These are phyloP conservation scores for Candida germanica DNA, from an alignment of 805 yeast species.

Conservation along the genomic window DNA sequence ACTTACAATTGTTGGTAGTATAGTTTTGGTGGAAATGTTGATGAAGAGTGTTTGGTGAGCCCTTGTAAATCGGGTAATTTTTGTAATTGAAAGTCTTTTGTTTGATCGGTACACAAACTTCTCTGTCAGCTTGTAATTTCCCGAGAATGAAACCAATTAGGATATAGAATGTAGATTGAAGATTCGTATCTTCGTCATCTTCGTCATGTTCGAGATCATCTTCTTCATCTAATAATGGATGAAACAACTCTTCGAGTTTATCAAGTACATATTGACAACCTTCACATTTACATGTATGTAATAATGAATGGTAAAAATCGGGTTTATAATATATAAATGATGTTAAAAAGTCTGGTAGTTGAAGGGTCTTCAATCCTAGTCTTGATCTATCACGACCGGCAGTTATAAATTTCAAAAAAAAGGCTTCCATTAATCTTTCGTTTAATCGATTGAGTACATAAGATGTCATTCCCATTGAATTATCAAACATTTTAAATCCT, in stretches of 20 bases:
- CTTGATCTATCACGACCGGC: conserved; percentile 9
- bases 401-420: conserved; percentile 25
- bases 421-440: conserved; percentile 35
- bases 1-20: conserved; percentile 15
- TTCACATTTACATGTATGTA: conserved; percentile 36
- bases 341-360: conserved; percentile 33
- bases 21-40: conserved; percentile 22
- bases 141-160: conserved; percentile 32
- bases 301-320: conserved; percentile 28
- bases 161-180: conserved; percentile 28
- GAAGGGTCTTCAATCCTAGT: conserved; percentile 21
- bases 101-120: conserved; percentile 33
- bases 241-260: conserved; percentile 19
- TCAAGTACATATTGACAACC: conserved; percentile 32
- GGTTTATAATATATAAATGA: conserved; percentile 37
- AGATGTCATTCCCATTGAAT: conserved; percentile 27
- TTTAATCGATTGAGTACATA: conserved; percentile 28
- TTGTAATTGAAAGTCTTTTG: conserved; percentile 20
- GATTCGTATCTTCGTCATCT: conserved; percentile 17
- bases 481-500: conserved; percentile 36
- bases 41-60: conserved; percentile 34
- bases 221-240: conserved; percentile 18
- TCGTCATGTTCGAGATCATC: conserved; percentile 10
- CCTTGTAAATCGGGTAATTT: conserved; percentile 32
- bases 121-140: conserved; percentile 34